Base-by-base conservation (phyloP, 129 eudicot species). In the Centaurea solstitialis region DNA sequence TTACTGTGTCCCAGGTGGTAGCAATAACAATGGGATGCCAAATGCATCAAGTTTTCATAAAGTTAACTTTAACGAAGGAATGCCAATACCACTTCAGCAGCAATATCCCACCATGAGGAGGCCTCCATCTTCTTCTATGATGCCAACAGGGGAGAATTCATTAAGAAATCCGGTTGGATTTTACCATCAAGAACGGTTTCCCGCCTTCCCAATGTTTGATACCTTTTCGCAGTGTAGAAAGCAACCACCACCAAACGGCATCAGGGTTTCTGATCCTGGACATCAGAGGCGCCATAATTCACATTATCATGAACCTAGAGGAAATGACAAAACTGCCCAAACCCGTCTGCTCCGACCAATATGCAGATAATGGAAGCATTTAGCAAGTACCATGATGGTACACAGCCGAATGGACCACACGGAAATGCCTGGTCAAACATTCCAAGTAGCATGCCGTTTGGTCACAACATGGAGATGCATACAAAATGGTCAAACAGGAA, bases 181-280 rank as follows among this genome's bases (percentile, higher is more conserved):
- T 23, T 81, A 87, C 67, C 65, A 83, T 53, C 65, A 17, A 30
- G 74, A 84, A 20, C 59, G 66, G 72, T 41, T 76, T 64, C 53
- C 85, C 9, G 35, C 67, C 72, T 40, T 74, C 59, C 64, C 77
- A 26, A 15, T 66, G 81, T 87, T 76, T 72, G 79, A 77, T 70
- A 33, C 76, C 1, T 80, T 47, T 76, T 61, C 83, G 0, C 87
- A 68, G 72, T 72, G 22, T 47, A 86, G 83, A 69, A 88, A 76
- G 65, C 88, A 80, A 61, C 85, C 76, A 61, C 85, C 76, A 35
- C 39, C 79, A 9, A 37, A 38, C 73, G 81, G 81, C 15, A 24
- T 74, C 26, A 85, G 75, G 68, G 28, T 69, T 38, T 24, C 94
- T 15, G 79, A 79, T 66, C 69, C 87, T 33, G 77, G 82, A 40